Percentiles rank a stretch among this genome's conserved stretches.
Evolutionary conservation across 169 alveolate species (phyloP).

Genomic region (Plasmodium relictum): DNA sequence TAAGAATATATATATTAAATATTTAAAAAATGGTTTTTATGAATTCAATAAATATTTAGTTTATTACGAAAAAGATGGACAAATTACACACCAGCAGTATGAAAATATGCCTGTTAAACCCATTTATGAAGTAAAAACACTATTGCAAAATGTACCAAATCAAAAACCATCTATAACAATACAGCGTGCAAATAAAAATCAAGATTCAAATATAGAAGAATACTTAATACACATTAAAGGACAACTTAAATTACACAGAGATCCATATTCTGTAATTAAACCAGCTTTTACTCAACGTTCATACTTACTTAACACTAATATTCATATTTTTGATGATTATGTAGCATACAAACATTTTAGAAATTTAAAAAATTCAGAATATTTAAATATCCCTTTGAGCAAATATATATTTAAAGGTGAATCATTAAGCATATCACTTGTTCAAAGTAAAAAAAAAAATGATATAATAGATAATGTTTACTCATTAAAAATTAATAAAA

Average conservation of each 20-base stretch:
- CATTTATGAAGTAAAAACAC: conserved; percentile 16
- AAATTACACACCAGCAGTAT: conserved; percentile 4
- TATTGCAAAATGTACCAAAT: background rate
- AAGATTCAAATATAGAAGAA: background rate
- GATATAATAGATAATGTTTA: conserved; percentile 3
- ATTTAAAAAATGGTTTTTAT: conserved; percentile 31
- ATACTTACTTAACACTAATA: conserved; percentile 10
- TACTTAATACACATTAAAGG: conserved; percentile 29
- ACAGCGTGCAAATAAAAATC: background rate
- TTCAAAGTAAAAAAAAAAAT: background rate
- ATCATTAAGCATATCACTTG: background rate
- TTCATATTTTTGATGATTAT: conserved; percentile 29
- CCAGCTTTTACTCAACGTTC: conserved; percentile 35
- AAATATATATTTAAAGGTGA: conserved; percentile 25
- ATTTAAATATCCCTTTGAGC: conserved; percentile 13
- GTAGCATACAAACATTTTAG: conserved; percentile 21
- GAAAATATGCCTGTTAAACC: conserved; percentile 59
- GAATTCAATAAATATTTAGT: conserved; percentile 56
- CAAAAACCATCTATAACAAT: background rate
- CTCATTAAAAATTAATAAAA: conserved; percentile 2
- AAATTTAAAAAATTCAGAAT: conserved; percentile 29
- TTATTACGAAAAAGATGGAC: background rate
- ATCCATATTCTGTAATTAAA: conserved; percentile 40
- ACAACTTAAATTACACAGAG: background rate
- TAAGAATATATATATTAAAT: conserved; percentile 3